Percentiles rank a stretch among this genome's conserved stretches.
Evolutionary conservation across 1,284 basidiomycete genomes (phyloP).

Genomic region (Apiotrichum brassicae): DNA sequence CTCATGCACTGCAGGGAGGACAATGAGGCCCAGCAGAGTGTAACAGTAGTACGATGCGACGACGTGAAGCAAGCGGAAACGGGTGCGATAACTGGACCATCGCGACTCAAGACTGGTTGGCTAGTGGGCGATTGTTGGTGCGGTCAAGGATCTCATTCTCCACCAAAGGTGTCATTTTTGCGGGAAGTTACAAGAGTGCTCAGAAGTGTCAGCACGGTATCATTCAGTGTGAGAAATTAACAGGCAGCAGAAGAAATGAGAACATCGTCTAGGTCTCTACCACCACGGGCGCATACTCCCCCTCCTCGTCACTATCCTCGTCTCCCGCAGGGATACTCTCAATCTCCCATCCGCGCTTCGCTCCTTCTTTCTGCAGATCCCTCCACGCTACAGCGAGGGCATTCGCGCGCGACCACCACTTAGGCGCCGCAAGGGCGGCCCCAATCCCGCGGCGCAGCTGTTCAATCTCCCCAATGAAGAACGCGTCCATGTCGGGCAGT

Average conservation of each 20-base stretch:
- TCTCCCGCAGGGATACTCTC: slow-evolving; percentile 17
- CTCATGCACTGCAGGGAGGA: too few relatives aligned
- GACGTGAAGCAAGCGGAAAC: neutral
- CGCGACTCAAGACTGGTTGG: neutral
- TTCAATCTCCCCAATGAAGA: slow-evolving; percentile 40
- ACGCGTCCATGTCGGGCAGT: slow-evolving; percentile 45
- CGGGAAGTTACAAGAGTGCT: too few relatives aligned
- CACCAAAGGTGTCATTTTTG: too few relatives aligned
- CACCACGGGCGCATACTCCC: slow-evolving; percentile 45
- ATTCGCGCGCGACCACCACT: slow-evolving; percentile 8
- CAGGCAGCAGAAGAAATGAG: too few relatives aligned
- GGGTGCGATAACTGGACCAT: too few relatives aligned
- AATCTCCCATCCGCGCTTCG: slow-evolving; percentile 31
- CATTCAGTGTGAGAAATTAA: neutral
- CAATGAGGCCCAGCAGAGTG: slow-evolving; percentile 4
- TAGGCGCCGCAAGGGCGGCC: slow-evolving; percentile 6
- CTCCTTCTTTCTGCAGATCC: slow-evolving; percentile 11
- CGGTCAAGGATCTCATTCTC: too few relatives aligned
- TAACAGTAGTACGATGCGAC: slow-evolving; percentile 8
- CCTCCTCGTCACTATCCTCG: slow-evolving; percentile 35
- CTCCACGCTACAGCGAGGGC: slow-evolving; percentile 9
- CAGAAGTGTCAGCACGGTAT: too few relatives aligned
- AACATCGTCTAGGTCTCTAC: slow-evolving; percentile 24
- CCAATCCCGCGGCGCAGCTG: slow-evolving; percentile 27
- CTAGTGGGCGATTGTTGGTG: too few relatives aligned